These are phyloP conservation scores for Vigna nakashimae DNA, from an alignment of 306 rosid genomes.

Conservation along the genomic window DNA sequence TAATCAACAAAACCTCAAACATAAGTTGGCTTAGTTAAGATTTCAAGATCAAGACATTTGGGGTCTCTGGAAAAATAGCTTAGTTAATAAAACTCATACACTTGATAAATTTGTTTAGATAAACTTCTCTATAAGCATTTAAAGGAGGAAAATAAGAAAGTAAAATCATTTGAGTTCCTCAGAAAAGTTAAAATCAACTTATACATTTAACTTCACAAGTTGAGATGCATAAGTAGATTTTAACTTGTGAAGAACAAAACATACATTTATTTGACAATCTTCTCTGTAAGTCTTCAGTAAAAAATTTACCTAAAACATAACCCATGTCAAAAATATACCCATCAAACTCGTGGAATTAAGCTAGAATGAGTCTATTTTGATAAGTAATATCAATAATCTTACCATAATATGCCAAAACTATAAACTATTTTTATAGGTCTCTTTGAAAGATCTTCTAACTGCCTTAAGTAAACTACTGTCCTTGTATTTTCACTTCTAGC, in stretches of 20 bases:
- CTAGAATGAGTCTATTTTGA: background rate
- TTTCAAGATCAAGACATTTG: constrained; percentile 1
- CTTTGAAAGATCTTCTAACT: background rate
- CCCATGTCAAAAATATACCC: no score
- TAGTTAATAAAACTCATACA: background rate
- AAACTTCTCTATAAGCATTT: background rate
- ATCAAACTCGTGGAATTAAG: background rate
- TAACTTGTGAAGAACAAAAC: background rate
- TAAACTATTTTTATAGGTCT: background rate
- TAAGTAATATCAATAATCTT: background rate
- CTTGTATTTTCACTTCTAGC: background rate
- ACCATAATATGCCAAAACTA: background rate
- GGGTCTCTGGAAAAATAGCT: background rate
- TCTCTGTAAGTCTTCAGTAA: background rate
- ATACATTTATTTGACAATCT: background rate
- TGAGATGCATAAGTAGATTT: background rate
- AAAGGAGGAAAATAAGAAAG: background rate
- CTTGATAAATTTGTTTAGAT: background rate
- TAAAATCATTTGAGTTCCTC: background rate
- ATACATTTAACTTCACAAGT: background rate
- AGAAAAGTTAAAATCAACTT: background rate
- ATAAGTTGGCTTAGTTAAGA: background rate
- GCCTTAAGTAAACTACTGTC: background rate
- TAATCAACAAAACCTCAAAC: constrained; percentile 16
- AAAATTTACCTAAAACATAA: background rate